phyloP scores from a whole-genome alignment of 345 rosid genomes.

The Gossypium thurberi region DNA sequence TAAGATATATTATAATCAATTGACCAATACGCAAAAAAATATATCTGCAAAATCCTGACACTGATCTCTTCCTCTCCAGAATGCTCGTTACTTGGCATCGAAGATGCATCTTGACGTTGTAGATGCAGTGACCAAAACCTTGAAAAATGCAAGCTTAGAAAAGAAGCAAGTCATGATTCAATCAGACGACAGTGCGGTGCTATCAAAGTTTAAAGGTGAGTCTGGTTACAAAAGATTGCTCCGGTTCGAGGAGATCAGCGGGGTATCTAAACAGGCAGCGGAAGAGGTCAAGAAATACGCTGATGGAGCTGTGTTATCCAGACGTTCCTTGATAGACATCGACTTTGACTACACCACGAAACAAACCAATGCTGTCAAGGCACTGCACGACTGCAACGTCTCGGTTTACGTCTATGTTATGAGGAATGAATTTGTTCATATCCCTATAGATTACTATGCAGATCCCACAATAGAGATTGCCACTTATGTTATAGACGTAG shows the following conservation, averaged over 20 bases:
- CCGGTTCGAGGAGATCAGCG: slow-evolving; percentile 39
- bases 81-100: slow-evolving; percentile 81
- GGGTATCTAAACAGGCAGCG: slow-evolving; percentile 39
- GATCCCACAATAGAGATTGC: slow-evolving; percentile 73
- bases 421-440: slow-evolving; percentile 57
- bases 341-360: slow-evolving; percentile 24
- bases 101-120: slow-evolving; percentile 65
- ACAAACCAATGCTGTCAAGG: slow-evolving; percentile 38
- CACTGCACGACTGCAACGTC: slow-evolving; percentile 55
- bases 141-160: slow-evolving; percentile 59
- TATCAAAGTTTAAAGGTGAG: slow-evolving; percentile 39
- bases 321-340: slow-evolving; percentile 33
- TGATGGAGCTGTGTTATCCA: slow-evolving; percentile 43
- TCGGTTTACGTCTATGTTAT: slow-evolving; percentile 57
- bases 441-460: slow-evolving; percentile 59
- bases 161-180: slow-evolving; percentile 62
- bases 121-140: slow-evolving; percentile 38
- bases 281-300: slow-evolving; percentile 72
- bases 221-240: slow-evolving; percentile 53
- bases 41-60: not conserved
- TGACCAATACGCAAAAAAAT: not conserved
- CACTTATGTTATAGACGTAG: slow-evolving; percentile 37
- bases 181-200: slow-evolving; percentile 73
- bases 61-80: slow-evolving; percentile 30
- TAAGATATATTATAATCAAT: slow-evolving; percentile 8